Evolutionary conservation across 2,329 filamentous ascomycete genomes (phyloP), one percentile per base, ranked within the genome.

Genomic region (Fonsecaea pedrosoi): DNA sequence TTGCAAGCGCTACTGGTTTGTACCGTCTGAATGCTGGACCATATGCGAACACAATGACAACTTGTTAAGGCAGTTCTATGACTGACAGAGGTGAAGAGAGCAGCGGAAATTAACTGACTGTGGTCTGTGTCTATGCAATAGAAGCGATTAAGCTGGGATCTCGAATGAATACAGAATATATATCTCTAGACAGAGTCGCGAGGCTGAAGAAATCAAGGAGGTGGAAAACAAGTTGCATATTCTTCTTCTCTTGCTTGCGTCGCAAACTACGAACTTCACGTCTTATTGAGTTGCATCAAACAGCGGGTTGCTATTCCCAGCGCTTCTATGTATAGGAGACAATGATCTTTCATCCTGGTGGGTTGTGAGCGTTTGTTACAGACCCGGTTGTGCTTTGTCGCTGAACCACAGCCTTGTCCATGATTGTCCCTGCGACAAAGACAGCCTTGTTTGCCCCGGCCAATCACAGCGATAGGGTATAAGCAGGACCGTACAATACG

Each of bases 141-240:
- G 21, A 21, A 21, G 21, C 21, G 21, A 21, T 1, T 21, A 5
- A 10, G 42, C n/a, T n/a, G 2, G 21, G 45, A 50, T n/a, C 15
- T 42, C 18, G 40, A 25, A 42, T 42, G 40, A 42, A 42, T 42
- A 42, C 18, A n/a, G 40, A 42, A 42, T 50, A 50, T 50, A 50
- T 50, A 3, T 12, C 18, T 25, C 37, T 38, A 3, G 9, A 50
- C 8, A 25, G 18, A 21, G 45, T 4, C 45, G 21, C 45, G 18
- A 50, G 45, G 45, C 45, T 50, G 45, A 21, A 50, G 45, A 25
- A 50, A 25, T 50, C 45, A 50, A 12, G 45, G 45, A 25, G 18
- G 45, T 50, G 18, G n/a, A 50, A 50, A 50, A 13, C 38, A 13
- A 13, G 4, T 40, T 50, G 18, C 7, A 25, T 50, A 3, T 25